These are phyloP conservation scores for Ogataea trehaloabstinens DNA, from an alignment of 805 yeast genomes.

Conservation along the genomic window DNA sequence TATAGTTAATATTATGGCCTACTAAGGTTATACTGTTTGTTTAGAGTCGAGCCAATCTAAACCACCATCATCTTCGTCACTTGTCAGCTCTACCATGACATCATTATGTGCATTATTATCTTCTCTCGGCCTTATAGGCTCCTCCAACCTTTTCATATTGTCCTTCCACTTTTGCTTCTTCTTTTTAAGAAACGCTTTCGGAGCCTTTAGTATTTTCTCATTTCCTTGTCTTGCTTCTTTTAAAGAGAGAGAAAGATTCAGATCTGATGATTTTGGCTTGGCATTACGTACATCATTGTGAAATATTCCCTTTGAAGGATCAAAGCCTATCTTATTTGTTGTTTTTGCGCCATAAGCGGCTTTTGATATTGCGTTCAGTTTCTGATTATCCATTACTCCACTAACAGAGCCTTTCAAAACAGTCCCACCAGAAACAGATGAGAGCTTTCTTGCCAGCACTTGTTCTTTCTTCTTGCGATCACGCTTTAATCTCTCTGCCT, in stretches of 20 bases:
- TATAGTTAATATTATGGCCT: too few species aligned
- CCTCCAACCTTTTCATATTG: conserved; percentile 5
- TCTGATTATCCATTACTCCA: conserved; percentile 18
- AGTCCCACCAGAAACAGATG: conserved; percentile 26
- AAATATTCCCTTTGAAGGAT: conserved; percentile 27
- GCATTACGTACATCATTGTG: conserved; percentile 5
- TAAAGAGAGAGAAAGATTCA: conserved; percentile 9
- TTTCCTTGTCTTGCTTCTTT: conserved; percentile 7
- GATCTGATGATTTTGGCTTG: background rate
- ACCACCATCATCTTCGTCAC: conserved; percentile 4
- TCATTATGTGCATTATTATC: background rate
- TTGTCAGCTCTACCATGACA: conserved; percentile 6
- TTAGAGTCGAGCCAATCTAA: background rate
- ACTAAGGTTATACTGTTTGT: too few species aligned
- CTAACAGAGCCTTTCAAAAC: conserved; percentile 11
- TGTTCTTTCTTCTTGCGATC: conserved; percentile 38
- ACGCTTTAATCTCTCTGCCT: conserved; percentile 34
- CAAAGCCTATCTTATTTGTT: conserved; percentile 28
- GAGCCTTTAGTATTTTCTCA: conserved; percentile 17
- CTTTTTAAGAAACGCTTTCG: conserved; percentile 15
- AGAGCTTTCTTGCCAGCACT: conserved; percentile 31
- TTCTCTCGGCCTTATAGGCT: too few species aligned
- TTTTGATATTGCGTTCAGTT: conserved; percentile 25
- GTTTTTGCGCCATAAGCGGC: conserved; percentile 24
- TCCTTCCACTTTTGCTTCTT: conserved; percentile 15